Percentiles rank a stretch among this genome's conserved stretches.
These are phyloP conservation scores for Pisolithus albus DNA, from an alignment of 768 basidiomycete species.

Conservation along the genomic window DNA sequence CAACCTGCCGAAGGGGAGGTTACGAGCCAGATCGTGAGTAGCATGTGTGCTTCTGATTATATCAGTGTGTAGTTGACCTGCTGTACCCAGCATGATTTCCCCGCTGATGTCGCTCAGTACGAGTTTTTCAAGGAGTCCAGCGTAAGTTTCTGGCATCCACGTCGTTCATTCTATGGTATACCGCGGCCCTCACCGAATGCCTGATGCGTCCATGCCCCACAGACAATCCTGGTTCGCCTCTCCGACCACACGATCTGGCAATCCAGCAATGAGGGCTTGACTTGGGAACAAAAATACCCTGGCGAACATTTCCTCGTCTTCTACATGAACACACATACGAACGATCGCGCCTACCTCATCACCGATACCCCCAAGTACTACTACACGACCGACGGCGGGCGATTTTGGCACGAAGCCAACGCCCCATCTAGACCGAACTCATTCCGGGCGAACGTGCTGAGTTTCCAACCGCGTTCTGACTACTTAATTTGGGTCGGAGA, in stretches of 20 bases:
- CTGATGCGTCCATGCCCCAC: background rate
- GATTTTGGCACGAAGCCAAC: conserved; percentile 50
- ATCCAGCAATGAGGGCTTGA: conserved; percentile 91
- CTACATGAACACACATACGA: conserved; percentile 74
- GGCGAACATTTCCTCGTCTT: conserved; percentile 69
- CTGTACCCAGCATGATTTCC: conserved; percentile 58
- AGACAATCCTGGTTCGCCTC: conserved; percentile 82
- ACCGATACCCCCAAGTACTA: conserved; percentile 57
- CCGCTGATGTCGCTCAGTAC: conserved; percentile 59
- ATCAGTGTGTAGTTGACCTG: conserved; percentile 5
- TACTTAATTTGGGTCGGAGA: conserved; percentile 87
- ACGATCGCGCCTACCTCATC: conserved; percentile 87
- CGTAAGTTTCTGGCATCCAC: conserved; percentile 30
- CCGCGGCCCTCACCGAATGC: background rate
- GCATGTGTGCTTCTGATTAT: background rate
- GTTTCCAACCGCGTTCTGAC: conserved; percentile 85
- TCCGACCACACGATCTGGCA: conserved; percentile 81
- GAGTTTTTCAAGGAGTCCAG: conserved; percentile 80
- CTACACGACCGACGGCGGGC: conserved; percentile 81
- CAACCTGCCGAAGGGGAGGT: conserved; percentile 75
- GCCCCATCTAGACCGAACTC: conserved; percentile 73
- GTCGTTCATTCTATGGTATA: background rate
- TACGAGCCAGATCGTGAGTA: conserved; percentile 64
- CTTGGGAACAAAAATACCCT: conserved; percentile 66
- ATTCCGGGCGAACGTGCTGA: conserved; percentile 68